A percentile compares a stretch with the other conserved stretches of the same genome.
These are phyloP conservation scores for Cornus controversa DNA, from an alignment of 148 eudicot species.

Conservation along the genomic window DNA sequence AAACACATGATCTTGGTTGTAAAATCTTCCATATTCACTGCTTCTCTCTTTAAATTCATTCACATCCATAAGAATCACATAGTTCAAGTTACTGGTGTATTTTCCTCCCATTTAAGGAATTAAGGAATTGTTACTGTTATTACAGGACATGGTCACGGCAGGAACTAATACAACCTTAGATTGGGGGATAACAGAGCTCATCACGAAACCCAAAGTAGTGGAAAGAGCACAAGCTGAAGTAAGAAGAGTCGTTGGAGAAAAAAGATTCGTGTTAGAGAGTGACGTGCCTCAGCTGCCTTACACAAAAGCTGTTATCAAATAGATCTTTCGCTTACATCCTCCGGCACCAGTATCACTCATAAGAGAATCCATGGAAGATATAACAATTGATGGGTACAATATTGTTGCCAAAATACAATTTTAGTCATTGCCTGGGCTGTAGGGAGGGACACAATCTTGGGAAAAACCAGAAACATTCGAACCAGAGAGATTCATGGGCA, in stretches of 20 bases:
- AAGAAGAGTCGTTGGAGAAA: conserved; percentile 26
- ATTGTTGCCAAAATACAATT: conserved; percentile 41
- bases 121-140: conserved; percentile 10
- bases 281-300: conserved; percentile 46
- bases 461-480: conserved; percentile 29
- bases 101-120: no score
- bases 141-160: conserved; percentile 65
- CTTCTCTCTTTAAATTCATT: no score
- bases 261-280: conserved; percentile 25
- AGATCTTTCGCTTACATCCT: conserved; percentile 44
- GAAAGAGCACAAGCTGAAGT: no score
- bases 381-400: conserved; percentile 34
- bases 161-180: conserved; percentile 53
- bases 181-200: no score
- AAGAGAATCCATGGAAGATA: conserved; percentile 44
- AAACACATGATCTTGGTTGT: conserved; percentile 61
- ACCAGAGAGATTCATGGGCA: no score
- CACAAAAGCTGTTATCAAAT: conserved; percentile 51
- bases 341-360: conserved; percentile 60
- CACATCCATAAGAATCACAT: no score
- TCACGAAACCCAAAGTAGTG: no score
- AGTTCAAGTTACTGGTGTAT: no score
- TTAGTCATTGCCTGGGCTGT: conserved; percentile 49
- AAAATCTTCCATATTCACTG: not conserved
- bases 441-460: conserved; percentile 48